A percentile compares a stretch with the other conserved stretches of the same genome.
These are phyloP conservation scores for Penicillium expansum DNA, from an alignment of 2,329 filamentous ascomycete species.

Conservation along the genomic window DNA sequence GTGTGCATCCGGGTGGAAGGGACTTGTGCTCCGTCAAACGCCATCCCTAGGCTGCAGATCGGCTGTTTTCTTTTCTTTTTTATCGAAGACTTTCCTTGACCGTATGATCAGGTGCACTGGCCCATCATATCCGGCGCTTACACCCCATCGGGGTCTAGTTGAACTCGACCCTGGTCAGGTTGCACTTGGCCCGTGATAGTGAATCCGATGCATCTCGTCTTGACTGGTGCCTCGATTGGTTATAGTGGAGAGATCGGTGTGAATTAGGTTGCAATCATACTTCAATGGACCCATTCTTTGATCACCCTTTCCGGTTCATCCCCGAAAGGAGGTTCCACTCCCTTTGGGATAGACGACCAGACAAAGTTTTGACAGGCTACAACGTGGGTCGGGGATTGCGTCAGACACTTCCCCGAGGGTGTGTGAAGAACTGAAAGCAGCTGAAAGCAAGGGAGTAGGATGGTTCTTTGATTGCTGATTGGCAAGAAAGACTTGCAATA, in stretches of 20 bases:
- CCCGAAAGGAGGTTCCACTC: neutral
- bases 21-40: neutral
- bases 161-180: neutral
- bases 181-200: neutral
- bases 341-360: neutral
- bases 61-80: neutral
- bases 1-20: neutral
- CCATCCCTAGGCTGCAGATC: conserved; percentile 10
- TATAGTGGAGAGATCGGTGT: neutral
- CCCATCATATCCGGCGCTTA: conserved; percentile 7
- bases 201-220: neutral
- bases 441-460: conserved; percentile 14
- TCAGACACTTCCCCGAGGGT: neutral
- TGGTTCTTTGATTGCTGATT: conserved; percentile 12
- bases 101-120: conserved; percentile 1
- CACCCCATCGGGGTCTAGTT: neutral
- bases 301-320: conserved; percentile 9
- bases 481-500: conserved; percentile 11
- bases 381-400: conserved; percentile 5
- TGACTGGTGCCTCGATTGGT: neutral
- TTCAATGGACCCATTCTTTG: conserved; percentile 1
- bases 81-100: conserved; percentile 4
- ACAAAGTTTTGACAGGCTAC: conserved; percentile 9
- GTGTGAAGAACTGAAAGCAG: neutral
- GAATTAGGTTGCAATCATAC: conserved; percentile 16